Conservation (phyloP, 2,329 filamentous ascomycete genomes). For the Exophiala phaeomuriformis region DNA sequence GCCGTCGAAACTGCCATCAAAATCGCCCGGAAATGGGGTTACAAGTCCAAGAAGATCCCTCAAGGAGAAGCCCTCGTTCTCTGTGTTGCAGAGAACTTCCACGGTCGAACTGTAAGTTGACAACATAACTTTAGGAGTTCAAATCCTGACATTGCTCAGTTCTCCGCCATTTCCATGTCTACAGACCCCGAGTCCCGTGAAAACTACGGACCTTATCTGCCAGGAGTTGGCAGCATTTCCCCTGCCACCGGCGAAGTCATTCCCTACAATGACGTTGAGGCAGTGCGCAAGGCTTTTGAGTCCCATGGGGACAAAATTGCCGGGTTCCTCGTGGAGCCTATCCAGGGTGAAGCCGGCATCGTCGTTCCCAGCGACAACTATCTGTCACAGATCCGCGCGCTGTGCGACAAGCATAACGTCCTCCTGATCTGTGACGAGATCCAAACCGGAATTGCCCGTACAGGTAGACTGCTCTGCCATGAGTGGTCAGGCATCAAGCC, state of each 20-base stretch:
- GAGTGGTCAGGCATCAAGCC: constrained; percentile 95
- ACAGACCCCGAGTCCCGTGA: constrained; percentile 91
- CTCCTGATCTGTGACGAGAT: constrained; percentile 97
- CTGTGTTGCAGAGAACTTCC: constrained; percentile 85
- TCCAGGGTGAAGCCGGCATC: constrained; percentile 95
- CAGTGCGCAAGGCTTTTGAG: constrained; percentile 72
- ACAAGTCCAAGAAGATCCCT: constrained; percentile 88
- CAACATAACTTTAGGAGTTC: not conserved
- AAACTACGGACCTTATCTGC: constrained; percentile 94
- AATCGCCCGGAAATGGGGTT: constrained; percentile 94
- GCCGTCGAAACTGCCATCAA: constrained; percentile 95
- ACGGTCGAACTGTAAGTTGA: constrained; percentile 74
- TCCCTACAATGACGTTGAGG: constrained; percentile 75
- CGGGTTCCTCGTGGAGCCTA: constrained; percentile 90
- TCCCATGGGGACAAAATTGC: constrained; percentile 77
- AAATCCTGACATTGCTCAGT: constrained; percentile 44
- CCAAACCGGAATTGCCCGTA: constrained; percentile 93
- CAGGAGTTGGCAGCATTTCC: constrained; percentile 69
- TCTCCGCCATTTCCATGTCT: constrained; percentile 91
- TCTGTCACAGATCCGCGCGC: constrained; percentile 66
- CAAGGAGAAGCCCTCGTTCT: constrained; percentile 78
- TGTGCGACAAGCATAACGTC: constrained; percentile 93
- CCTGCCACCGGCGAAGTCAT: constrained; percentile 72
- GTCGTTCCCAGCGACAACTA: constrained; percentile 91
- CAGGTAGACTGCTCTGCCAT: constrained; percentile 85